phyloP scores from a whole-genome alignment of 2,329 filamentous ascomycete species.

The Aspergillus ustus region DNA sequence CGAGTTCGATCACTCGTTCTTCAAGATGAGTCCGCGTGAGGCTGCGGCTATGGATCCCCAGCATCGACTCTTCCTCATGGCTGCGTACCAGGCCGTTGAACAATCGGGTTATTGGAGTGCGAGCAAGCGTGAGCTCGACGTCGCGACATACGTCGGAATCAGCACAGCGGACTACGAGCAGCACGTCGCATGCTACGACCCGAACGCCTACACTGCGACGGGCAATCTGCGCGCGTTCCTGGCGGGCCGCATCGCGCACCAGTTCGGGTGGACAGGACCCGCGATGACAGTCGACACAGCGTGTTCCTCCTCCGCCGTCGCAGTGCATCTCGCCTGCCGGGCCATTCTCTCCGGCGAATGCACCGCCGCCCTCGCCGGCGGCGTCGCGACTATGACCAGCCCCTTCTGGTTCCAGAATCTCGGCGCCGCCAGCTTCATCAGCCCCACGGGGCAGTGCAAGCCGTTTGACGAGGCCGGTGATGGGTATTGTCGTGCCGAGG shows the following conservation, averaged over 20 bases:
- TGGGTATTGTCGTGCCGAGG: conserved; percentile 58
- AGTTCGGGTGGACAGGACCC: conserved; percentile 48
- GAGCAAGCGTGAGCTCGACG: not conserved
- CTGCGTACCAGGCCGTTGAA: conserved; percentile 39
- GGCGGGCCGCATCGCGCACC: conserved; percentile 43
- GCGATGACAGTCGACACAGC: conserved; percentile 48
- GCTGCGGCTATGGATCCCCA: conserved; percentile 36
- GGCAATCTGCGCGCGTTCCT: conserved; percentile 26
- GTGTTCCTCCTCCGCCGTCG: conserved; percentile 48
- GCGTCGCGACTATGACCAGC: conserved; percentile 38
- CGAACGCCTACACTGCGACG: conserved; percentile 34
- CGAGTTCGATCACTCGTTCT: conserved; percentile 39
- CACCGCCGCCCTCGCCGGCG: conserved; percentile 39
- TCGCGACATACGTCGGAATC: conserved; percentile 25
- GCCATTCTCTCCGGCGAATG: conserved; percentile 31
- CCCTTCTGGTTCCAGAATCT: conserved; percentile 33
- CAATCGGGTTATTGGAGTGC: conserved; percentile 34
- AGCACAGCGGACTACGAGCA: conserved; percentile 32
- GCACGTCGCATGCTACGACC: conserved; percentile 32
- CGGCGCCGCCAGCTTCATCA: conserved; percentile 47
- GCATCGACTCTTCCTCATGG: conserved; percentile 33
- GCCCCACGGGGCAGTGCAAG: conserved; percentile 52
- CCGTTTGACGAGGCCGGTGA: conserved; percentile 53
- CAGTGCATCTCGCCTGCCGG: conserved; percentile 32
- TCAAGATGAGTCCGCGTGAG: conserved; percentile 35